These are phyloP conservation scores for Sarocladiaceae sp. DNA, from an alignment of 2,329 filamentous ascomycete genomes.

Conservation along the genomic window DNA sequence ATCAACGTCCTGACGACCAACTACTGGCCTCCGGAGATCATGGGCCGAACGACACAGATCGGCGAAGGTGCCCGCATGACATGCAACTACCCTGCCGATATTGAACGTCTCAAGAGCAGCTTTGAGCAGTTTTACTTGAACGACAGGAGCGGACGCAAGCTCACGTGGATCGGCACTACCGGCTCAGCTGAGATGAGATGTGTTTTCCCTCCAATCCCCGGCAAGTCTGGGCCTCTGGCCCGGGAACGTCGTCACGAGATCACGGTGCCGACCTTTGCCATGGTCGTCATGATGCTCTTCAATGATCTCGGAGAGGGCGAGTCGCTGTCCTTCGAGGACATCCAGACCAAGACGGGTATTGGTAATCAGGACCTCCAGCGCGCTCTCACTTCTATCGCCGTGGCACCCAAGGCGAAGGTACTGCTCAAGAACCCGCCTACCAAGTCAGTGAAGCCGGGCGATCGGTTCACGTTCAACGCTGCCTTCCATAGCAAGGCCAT, in stretches of 20 bases:
- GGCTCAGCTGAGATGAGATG: slow-evolving; percentile 85
- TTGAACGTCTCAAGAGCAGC: slow-evolving; percentile 70
- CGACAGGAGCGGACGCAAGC: slow-evolving; percentile 78
- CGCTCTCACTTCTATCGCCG: slow-evolving; percentile 73
- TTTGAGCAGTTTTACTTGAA: slow-evolving; percentile 86
- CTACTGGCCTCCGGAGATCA: slow-evolving; percentile 89
- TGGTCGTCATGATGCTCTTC: slow-evolving; percentile 85
- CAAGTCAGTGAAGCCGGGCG: slow-evolving; percentile 69
- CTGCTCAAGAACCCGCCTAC: slow-evolving; percentile 73
- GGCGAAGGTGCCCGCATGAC: slow-evolving; percentile 33
- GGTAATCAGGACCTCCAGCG: slow-evolving; percentile 66
- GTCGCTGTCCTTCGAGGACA: slow-evolving; percentile 62
- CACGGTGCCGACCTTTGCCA: slow-evolving; percentile 86
- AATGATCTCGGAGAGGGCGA: slow-evolving; percentile 60
- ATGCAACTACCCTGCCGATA: slow-evolving; percentile 68
- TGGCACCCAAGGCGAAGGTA: slow-evolving; percentile 76
- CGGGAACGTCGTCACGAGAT: slow-evolving; percentile 77
- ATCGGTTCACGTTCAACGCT: slow-evolving; percentile 77
- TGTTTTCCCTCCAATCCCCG: slow-evolving; percentile 63
- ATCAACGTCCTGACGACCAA: slow-evolving; percentile 88
- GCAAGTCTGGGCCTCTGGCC: slow-evolving; percentile 56
- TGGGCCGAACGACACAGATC: slow-evolving; percentile 55
- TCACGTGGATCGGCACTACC: slow-evolving; percentile 69
- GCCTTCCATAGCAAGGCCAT: slow-evolving; percentile 75
- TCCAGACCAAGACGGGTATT: slow-evolving; percentile 77